Evolutionary conservation across 2,329 filamentous ascomycete species (phyloP).

Genomic region (Graphiopsis chlorocephala): DNA sequence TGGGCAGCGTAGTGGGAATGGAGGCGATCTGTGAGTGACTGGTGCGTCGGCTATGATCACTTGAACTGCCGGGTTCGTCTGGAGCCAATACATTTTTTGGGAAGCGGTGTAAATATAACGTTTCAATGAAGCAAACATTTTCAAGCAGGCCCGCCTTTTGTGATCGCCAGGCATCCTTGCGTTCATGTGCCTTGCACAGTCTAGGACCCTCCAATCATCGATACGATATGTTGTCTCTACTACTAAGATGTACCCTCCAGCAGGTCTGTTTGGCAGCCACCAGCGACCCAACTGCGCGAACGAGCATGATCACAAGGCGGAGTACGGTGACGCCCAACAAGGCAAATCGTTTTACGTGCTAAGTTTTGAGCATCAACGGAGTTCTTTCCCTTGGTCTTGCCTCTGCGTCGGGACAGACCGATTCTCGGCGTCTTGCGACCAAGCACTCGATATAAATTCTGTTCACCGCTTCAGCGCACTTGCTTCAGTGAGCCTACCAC

Average conservation of each 20-base stretch:
- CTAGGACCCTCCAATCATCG: background rate
- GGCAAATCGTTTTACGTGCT: background rate
- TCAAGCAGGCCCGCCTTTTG: background rate
- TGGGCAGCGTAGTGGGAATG: background rate
- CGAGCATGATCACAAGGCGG: background rate
- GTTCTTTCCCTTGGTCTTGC: background rate
- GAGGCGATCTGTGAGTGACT: background rate
- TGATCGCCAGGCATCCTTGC: background rate
- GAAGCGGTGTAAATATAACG: background rate
- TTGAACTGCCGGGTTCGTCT: background rate
- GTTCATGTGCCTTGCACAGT: background rate
- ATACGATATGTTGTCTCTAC: background rate
- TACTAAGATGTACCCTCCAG: background rate
- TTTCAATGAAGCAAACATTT: constrained; percentile 5
- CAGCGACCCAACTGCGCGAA: background rate
- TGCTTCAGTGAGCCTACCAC: background rate
- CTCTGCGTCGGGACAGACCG: background rate
- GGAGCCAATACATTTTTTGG: background rate
- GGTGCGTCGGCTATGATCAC: background rate
- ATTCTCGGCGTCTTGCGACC: background rate
- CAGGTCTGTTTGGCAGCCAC: background rate
- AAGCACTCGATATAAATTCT: background rate
- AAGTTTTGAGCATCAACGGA: background rate
- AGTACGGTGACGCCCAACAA: background rate
- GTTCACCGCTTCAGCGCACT: background rate